Evolutionary conservation across 2,329 filamentous ascomycete genomes (phyloP).

Genomic region (Cryphonectria carpinicola): DNA sequence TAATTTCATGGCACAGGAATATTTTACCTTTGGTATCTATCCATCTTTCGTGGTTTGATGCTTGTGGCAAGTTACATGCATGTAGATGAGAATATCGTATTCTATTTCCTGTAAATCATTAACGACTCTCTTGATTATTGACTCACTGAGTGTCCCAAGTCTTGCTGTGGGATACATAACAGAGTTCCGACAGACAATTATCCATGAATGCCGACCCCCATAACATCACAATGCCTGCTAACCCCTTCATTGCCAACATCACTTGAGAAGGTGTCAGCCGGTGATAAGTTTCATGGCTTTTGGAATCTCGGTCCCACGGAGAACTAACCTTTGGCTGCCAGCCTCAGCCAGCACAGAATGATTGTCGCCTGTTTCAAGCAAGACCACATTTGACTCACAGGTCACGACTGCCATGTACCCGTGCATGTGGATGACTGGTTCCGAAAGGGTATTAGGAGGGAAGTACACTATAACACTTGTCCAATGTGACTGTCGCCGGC

Average conservation of each 20-base stretch:
- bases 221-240: no score
- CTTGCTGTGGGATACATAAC: no score
- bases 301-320: neutral
- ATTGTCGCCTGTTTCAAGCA: neutral
- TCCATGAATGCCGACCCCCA: no score
- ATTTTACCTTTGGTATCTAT: neutral
- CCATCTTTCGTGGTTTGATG: neutral
- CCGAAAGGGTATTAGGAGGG: neutral
- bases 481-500: neutral
- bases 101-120: neutral
- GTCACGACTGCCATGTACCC: neutral
- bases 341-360: neutral
- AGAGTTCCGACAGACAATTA: no score
- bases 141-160: neutral
- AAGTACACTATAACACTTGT: neutral
- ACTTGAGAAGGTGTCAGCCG: neutral
- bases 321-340: neutral
- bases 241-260: neutral
- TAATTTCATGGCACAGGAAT: neutral
- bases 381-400: neutral
- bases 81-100: neutral
- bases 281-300: neutral
- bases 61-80: neutral
- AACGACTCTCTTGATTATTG: neutral
- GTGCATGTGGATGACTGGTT: neutral